These are phyloP conservation scores for Rhododendron williamsianum DNA, from an alignment of 148 eudicot genomes.

Conservation along the genomic window DNA sequence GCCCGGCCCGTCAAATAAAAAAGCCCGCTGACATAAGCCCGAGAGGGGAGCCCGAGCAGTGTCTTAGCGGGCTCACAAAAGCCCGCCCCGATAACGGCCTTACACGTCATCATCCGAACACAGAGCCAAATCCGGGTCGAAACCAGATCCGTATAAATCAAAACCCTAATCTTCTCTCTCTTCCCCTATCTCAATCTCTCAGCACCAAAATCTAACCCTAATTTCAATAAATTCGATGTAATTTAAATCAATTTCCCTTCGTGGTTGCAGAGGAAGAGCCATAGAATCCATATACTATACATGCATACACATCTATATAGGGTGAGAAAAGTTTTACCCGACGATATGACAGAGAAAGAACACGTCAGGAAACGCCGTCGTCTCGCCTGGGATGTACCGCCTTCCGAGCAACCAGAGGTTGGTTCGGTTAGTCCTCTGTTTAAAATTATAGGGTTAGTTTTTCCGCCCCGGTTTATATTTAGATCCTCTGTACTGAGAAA, in stretches of 20 bases:
- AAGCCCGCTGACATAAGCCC: not conserved
- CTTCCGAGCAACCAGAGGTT: conserved; percentile 42
- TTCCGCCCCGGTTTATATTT: not conserved
- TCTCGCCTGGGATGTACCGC: conserved; percentile 57
- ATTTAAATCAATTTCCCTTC: not conserved
- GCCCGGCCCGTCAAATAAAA: too few species aligned
- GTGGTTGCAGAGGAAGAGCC: conserved; percentile 19
- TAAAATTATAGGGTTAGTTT: conserved; percentile 4
- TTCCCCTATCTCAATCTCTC: not conserved
- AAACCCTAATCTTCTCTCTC: not conserved
- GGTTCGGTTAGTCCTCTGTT: not conserved
- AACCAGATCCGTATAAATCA: not conserved
- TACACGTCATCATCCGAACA: too few species aligned
- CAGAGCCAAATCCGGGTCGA: not conserved
- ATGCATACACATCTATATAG: not conserved
- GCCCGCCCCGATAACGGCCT: too few species aligned
- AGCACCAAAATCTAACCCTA: not conserved
- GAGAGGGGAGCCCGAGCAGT: not conserved
- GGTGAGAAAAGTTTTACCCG: not conserved
- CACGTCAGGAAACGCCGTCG: conserved; percentile 69
- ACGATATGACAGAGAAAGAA: conserved; percentile 25
- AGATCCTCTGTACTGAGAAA: too few species aligned
- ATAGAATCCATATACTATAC: not conserved
- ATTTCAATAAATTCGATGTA: not conserved
- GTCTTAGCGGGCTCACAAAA: too few species aligned